Evolutionary conservation across 2,329 filamentous ascomycete species (phyloP), one percentile per base, ranked within the genome.

Genomic region (Arthrobotrys entomopaga): DNA sequence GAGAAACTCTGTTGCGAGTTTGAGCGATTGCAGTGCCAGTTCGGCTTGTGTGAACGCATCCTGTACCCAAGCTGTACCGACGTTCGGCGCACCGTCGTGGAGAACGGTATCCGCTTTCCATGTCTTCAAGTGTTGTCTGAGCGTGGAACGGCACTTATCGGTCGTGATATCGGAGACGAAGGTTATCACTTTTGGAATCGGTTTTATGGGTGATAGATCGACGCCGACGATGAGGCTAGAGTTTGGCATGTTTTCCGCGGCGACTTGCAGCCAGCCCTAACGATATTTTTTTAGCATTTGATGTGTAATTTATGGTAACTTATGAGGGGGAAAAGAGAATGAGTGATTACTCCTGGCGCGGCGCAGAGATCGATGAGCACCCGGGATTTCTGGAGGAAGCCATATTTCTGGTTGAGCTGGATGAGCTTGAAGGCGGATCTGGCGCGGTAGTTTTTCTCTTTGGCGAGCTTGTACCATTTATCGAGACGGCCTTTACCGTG

Each of bases 151-250:
- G 81, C 93, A 97, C 82, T 97, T 97, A 77, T 97, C 93, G 53
- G 93, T 96, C 0, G 95, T 99, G 80, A 99, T 99, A 81, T 99
- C 95, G 85, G 91, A 93, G 83, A 98, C 94, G 83, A 98, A 98
- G 77, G 91, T 92, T 78, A 97, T 98, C 78, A 93, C 91, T 82
- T 90, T 89, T 57, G 95, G 93, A 76, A 99, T 98, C 11, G 95
- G 87, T 82, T 98, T 98, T 82, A 99, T 99, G 26, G 95, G 95
- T 34, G 92, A 86, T 64, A 99, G 85, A 86, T 99, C 95, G 80
- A 97, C 93, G 81, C 93, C 95, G 77, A 99, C 86, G 79, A 99
- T 97, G 78, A 99, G 86, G 82, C 90, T 92, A 82, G 91, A 90
- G 57, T 88, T 85, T 19, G 95, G 94, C 93, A 98, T 98, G 54